Percentiles rank a stretch among this genome's conserved stretches.
Conservation (phyloP, 2,329 filamentous ascomycete species). For the Xylariaceae sp. region DNA sequence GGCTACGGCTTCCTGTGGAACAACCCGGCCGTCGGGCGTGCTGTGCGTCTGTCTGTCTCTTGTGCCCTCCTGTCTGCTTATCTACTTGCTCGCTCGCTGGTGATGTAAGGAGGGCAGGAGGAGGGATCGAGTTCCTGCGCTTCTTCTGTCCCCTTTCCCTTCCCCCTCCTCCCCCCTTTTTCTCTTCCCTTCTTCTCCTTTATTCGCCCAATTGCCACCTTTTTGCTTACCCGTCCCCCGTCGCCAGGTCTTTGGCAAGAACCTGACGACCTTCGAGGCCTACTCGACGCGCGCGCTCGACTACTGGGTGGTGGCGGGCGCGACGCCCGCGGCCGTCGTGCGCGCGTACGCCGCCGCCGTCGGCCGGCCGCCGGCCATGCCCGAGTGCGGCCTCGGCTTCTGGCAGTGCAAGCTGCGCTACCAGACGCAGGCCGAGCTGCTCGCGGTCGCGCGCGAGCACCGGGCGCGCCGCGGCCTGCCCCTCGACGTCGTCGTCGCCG, state of each 20-base stretch:
- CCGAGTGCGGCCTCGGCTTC: slow-evolving; percentile 59
- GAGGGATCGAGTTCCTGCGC: too few species aligned
- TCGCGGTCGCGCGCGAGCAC: slow-evolving; percentile 54
- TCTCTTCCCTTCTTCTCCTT: too few species aligned
- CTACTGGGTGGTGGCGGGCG: slow-evolving; percentile 56
- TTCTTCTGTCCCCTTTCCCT: too few species aligned
- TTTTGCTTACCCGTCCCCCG: too few species aligned
- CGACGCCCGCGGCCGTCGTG: slow-evolving; percentile 47
- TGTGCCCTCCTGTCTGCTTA: too few species aligned
- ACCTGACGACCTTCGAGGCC: slow-evolving; percentile 55
- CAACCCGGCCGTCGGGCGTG: slow-evolving; percentile 54
- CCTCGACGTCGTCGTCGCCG: slow-evolving; percentile 57
- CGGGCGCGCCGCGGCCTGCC: slow-evolving; percentile 43
- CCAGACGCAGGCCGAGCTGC: slow-evolving; percentile 56
- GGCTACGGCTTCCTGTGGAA: slow-evolving; percentile 63
- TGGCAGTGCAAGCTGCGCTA: slow-evolving; percentile 70
- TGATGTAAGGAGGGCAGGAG: too few species aligned
- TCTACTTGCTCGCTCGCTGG: too few species aligned
- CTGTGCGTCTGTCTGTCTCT: too few species aligned
- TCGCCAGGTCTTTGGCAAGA: slow-evolving; percentile 55
- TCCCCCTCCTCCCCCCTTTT: too few species aligned
- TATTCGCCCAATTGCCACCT: too few species aligned
- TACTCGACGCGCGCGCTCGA: slow-evolving; percentile 50
- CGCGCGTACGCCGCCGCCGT: slow-evolving; percentile 49
- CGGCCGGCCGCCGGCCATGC: slow-evolving; percentile 58